Percentiles rank a stretch among this genome's conserved stretches.
Evolutionary conservation across 75 land plant species (phyloP).

Genomic region (Sequoia sempervirens): DNA sequence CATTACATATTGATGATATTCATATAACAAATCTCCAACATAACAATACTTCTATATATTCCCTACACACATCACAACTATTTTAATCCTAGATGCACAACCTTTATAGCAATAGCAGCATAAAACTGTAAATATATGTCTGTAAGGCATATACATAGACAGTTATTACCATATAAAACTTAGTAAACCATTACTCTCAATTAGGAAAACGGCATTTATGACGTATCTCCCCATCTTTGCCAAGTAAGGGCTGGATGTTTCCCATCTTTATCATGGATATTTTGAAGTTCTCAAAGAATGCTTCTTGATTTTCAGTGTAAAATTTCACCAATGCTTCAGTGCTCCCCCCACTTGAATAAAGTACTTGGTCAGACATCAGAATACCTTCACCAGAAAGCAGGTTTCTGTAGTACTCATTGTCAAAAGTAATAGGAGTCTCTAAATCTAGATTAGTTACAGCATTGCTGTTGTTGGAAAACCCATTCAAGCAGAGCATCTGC

Average conservation of each 20-base stretch:
- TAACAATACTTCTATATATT: too few species aligned
- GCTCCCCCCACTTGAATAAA: constrained; percentile 19
- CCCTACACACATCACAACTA: not conserved
- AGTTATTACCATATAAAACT: not conserved
- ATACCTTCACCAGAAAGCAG: constrained; percentile 64
- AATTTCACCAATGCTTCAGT: constrained; percentile 9
- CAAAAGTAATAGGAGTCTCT: constrained; percentile 60
- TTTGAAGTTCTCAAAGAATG: constrained; percentile 26
- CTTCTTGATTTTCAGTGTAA: constrained; percentile 12
- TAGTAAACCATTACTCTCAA: not conserved
- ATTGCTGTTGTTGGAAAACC: not conserved
- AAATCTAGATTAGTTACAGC: constrained; percentile 32
- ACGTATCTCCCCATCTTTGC: constrained; percentile 28
- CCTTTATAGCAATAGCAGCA: too few species aligned
- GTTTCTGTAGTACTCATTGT: constrained; percentile 73
- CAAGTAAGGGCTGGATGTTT: constrained; percentile 14
- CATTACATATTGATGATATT: too few species aligned
- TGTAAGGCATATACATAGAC: not conserved
- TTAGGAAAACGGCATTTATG: constrained; percentile 21
- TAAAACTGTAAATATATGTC: too few species aligned
- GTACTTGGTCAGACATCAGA: constrained; percentile 64
- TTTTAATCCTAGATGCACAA: too few species aligned
- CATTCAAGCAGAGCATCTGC: constrained; percentile 40
- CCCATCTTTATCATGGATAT: constrained; percentile 35
- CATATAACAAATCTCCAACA: too few species aligned